Percentiles rank a stretch among this genome's conserved stretches.
phyloP scores from a whole-genome alignment of 2,329 filamentous ascomycete genomes.

The Knufia fluminis region DNA sequence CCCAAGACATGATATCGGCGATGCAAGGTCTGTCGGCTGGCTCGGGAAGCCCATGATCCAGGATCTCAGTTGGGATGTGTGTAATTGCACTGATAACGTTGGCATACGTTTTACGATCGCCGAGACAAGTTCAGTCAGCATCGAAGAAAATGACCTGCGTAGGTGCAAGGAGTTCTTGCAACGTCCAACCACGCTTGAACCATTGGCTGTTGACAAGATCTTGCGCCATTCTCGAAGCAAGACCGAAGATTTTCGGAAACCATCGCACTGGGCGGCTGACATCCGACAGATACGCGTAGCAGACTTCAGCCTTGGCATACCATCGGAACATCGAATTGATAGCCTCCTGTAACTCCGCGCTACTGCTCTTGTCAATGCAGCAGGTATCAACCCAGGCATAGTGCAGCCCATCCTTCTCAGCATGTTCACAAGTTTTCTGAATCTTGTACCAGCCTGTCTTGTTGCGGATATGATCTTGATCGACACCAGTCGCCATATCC shows the following conservation, averaged over 20 bases:
- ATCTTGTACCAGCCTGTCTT: neutral
- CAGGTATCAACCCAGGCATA: neutral
- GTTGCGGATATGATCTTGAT: no score
- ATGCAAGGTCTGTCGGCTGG: neutral
- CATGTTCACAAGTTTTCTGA: neutral
- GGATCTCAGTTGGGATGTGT: no score
- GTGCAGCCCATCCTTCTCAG: neutral
- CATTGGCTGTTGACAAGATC: no score
- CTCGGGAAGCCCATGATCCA: no score
- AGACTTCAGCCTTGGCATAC: conserved; percentile 16
- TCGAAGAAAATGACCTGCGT: neutral
- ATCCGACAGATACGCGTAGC: conserved; percentile 21
- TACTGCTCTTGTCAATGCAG: neutral
- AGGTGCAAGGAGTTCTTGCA: neutral
- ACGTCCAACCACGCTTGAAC: no score
- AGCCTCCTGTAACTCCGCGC: conserved; percentile 17
- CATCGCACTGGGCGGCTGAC: no score
- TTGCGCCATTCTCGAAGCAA: no score
- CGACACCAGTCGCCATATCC: no score
- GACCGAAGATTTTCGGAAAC: no score
- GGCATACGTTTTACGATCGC: no score
- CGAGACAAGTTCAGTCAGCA: no score
- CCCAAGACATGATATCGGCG: neutral
- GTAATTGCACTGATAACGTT: no score
- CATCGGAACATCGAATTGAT: conserved; percentile 23